Evolutionary conservation across 805 yeast genomes (phyloP).

Genomic region (Teunomyces cretensis): DNA sequence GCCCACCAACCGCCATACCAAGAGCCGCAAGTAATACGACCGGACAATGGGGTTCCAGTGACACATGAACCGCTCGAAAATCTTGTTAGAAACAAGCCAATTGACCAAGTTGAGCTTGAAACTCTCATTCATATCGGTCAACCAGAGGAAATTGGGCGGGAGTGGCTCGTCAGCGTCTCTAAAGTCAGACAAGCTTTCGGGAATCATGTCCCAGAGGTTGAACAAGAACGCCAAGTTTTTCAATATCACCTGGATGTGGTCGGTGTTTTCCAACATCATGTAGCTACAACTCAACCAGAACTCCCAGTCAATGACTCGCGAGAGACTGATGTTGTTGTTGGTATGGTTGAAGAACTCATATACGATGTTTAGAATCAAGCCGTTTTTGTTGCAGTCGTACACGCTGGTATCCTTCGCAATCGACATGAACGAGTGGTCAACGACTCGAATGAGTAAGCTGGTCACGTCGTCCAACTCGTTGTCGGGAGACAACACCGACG

Average conservation of each 20-base stretch:
- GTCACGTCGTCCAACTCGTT: slow-evolving; percentile 25
- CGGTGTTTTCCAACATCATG: slow-evolving; percentile 57
- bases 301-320: slow-evolving; percentile 57
- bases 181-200: slow-evolving; percentile 30
- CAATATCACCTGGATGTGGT: slow-evolving; percentile 60
- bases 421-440: slow-evolving; percentile 35
- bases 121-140: slow-evolving; percentile 35
- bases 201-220: slow-evolving; percentile 72
- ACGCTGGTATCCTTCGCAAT: slow-evolving; percentile 38
- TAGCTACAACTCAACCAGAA: slow-evolving; percentile 69
- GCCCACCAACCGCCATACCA: slow-evolving; percentile 65
- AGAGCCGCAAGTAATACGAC: slow-evolving; percentile 61
- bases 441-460: slow-evolving; percentile 14
- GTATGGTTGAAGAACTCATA: slow-evolving; percentile 40
- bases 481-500: slow-evolving; percentile 5
- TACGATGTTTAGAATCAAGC: slow-evolving; percentile 39
- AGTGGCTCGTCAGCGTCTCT: slow-evolving; percentile 5
- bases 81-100: slow-evolving; percentile 51
- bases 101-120: slow-evolving; percentile 48
- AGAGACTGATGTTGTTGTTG: slow-evolving; percentile 17
- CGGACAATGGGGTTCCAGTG: slow-evolving; percentile 83
- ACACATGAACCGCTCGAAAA: slow-evolving; percentile 60
- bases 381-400: slow-evolving; percentile 38
- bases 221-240: slow-evolving; percentile 66
- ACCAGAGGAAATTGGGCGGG: slow-evolving; percentile 34